Evolutionary conservation across 2,329 filamentous ascomycete species (phyloP), one percentile per base, ranked within the genome.

Genomic region (Botrytis squamosa): DNA sequence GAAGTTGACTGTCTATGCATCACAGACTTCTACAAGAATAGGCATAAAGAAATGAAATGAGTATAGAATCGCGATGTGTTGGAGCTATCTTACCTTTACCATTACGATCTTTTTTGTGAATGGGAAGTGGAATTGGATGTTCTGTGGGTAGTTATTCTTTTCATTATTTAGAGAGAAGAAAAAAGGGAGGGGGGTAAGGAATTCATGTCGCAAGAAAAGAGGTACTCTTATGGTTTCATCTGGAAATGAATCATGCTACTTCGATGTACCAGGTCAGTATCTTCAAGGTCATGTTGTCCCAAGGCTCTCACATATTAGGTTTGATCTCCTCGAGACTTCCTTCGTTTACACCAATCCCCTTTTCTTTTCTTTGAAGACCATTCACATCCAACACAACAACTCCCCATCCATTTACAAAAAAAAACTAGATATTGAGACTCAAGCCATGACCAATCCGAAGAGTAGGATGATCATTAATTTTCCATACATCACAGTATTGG

Each of bases 271-370:
- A 8, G 25, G 5, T 1, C 25, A n/a, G 14, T 29, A 29, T 7
- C 25, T 16, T 16, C 0, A 3, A 29, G 25, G 1, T 14, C 25
- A 6, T 29, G 14, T 4, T 18, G 5, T 57, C 3, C 4, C 14
- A 4, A 29, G n/a, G 18, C 52, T 29, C 14, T 57, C 14, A 6
- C 3, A 16, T 7, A 29, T 29, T 8, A 29, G 52, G 3, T n/a
- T 55, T 55, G 25, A 18, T 55, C 12, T 29, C 14, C 8, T 8
- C 12, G 6, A 29, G 25, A 4, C 14, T 55, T 55, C 25, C n/a
- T 29, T n/a, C 6, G 6, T 1, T 18, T 1, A 14, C 9, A 1
- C 5, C 14, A 55, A 55, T 55, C 3, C 25, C 52, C 7, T n/a
- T 55, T 5, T 0, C n/a, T 5, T 55, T 55, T 16, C 5, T n/a